These are phyloP conservation scores for Chionographis japonica DNA, from an alignment of 106 monocot genomes.

Conservation along the genomic window DNA sequence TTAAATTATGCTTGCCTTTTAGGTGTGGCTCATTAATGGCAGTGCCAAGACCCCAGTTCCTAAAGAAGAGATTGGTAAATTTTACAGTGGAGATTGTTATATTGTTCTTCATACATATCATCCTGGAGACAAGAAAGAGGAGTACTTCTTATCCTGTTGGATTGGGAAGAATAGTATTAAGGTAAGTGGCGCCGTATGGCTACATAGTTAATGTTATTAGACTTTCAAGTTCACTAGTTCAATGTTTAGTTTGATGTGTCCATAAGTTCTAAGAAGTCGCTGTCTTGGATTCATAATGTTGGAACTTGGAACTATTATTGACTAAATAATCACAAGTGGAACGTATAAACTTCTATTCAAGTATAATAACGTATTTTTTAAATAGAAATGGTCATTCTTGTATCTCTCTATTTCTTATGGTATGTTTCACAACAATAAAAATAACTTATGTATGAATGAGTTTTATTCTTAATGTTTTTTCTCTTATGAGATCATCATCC, in stretches of 20 bases:
- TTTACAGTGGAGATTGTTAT: conserved; percentile 77
- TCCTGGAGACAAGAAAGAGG: conserved; percentile 74
- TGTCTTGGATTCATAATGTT: conserved; percentile 1
- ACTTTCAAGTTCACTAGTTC: too few relatives aligned
- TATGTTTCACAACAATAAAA: too few relatives aligned
- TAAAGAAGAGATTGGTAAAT: conserved; percentile 69
- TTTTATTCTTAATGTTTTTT: too few relatives aligned
- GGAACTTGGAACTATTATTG: too few relatives aligned
- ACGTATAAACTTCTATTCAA: too few relatives aligned
- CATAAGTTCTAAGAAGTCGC: background rate
- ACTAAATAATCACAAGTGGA: too few relatives aligned
- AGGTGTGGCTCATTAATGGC: conserved; percentile 68
- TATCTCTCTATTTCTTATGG: too few relatives aligned
- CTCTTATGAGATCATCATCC: too few relatives aligned
- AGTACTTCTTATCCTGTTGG: conserved; percentile 66
- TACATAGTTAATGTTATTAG: background rate
- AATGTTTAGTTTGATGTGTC: too few relatives aligned
- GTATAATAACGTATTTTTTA: too few relatives aligned
- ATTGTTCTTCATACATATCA: conserved; percentile 76
- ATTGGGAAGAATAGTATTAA: conserved; percentile 68
- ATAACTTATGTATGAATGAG: too few relatives aligned
- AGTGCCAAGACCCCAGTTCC: conserved; percentile 52
- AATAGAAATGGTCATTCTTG: too few relatives aligned
- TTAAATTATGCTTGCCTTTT: conserved; percentile 4
- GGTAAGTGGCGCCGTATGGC: conserved; percentile 22